Evolutionary conservation across 2,329 filamentous ascomycete genomes (phyloP), one percentile per base, ranked within the genome.

Genomic region (Pezicula carpinea): DNA sequence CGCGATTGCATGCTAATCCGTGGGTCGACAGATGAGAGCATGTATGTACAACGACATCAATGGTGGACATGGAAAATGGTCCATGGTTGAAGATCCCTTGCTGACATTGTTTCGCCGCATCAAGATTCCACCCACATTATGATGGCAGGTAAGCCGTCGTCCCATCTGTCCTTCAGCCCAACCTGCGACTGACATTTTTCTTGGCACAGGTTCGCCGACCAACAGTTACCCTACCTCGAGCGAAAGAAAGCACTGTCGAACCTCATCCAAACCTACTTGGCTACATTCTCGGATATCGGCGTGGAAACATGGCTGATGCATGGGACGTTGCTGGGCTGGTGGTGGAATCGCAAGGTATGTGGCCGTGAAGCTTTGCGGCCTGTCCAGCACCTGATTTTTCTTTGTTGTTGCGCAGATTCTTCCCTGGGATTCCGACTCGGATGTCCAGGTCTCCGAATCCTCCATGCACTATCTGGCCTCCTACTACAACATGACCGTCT

Each of bases 321-420:
- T 66, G 89, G 89, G 43, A 90, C 88, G 11, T 70, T 93, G 43
- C 71, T 95, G 18, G 89, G 88, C 8, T 95, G 89, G 89, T 93
- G 87, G 86, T 95, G 89, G 89, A 91, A 89, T 51, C 54, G 57
- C 15, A 64, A 61, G 55, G 61, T 62, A 44, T 4, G 51, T 35
- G 5, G 5, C 13, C 5, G 13, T 35, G 33, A n/a, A 4, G 5
- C 14, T 35, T 4, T n/a, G 17, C 4, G 17, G 6, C 5, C 11
- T 4, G 17, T 35, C 17, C n/a, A 15, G n/a, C 22, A 43, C 35
- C 14, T 26, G 23, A 13, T 2, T 36, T 19, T 5, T 32, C 63
- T 74, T n/a, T n/a, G n/a, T n/a, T n/a, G n/a, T n/a, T n/a, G n/a
- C 69, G 42, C 66, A 79, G 67, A 81, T 88, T 61, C 79, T 91